Percentiles rank a stretch among this genome's conserved stretches.
Conservation (phyloP, 768 basidiomycete genomes). For the Trametes maxima region DNA sequence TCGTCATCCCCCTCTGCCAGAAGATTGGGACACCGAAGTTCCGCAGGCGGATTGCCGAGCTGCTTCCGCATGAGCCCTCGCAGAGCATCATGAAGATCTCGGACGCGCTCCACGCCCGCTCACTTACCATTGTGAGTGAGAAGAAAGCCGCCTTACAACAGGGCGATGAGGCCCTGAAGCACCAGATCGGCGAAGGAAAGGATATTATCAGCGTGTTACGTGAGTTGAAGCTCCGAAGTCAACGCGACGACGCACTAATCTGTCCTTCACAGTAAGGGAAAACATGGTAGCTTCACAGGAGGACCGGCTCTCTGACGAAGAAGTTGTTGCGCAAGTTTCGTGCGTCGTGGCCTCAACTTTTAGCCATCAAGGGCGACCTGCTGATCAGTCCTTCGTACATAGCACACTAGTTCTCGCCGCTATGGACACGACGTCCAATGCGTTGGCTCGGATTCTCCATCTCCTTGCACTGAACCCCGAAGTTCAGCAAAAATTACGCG, state of each 20-base stretch:
- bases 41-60: constrained; percentile 35
- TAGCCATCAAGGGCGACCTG: background rate
- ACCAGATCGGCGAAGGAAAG: constrained; percentile 41
- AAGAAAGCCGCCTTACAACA: constrained; percentile 40
- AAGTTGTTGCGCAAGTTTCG: constrained; percentile 41
- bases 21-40: constrained; percentile 29
- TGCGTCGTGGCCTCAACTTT: background rate
- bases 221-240: constrained; percentile 28
- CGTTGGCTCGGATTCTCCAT: constrained; percentile 26
- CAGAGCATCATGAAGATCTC: constrained; percentile 37
- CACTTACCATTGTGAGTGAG: constrained; percentile 37
- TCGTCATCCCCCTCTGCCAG: constrained; percentile 15
- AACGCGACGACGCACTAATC: background rate
- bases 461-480: constrained; percentile 34
- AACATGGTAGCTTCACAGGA: constrained; percentile 35
- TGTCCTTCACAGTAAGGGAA: constrained; percentile 34
- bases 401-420: constrained; percentile 30
- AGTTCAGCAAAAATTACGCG: constrained; percentile 38
- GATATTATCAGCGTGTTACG: constrained; percentile 51
- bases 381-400: background rate
- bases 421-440: constrained; percentile 33
- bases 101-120: constrained; percentile 38
- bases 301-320: constrained; percentile 28
- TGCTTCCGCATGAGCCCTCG: constrained; percentile 36
- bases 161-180: constrained; percentile 37